A percentile compares a stretch with the other conserved stretches of the same genome.
These are phyloP conservation scores for Pleurotus eryngii DNA, from an alignment of 768 basidiomycete species.

Conservation along the genomic window DNA sequence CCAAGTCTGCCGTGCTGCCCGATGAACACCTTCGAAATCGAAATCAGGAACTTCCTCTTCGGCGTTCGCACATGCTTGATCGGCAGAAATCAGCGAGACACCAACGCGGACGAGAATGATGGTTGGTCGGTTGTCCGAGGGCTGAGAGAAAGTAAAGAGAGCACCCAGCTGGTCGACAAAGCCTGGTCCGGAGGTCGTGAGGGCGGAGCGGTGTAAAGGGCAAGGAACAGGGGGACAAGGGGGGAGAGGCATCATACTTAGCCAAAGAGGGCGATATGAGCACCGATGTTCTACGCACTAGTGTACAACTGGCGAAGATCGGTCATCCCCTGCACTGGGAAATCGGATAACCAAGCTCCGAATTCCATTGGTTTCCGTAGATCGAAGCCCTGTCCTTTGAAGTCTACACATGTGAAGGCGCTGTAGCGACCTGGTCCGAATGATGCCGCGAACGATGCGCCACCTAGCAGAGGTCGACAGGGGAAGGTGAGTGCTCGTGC, in stretches of 20 bases:
- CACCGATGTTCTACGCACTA: slow-evolving; percentile 26
- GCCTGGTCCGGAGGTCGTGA: slow-evolving; percentile 24
- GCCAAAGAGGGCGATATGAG: neutral
- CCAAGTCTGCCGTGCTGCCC: slow-evolving; percentile 45
- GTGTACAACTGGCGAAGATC: slow-evolving; percentile 46
- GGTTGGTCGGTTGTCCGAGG: slow-evolving; percentile 30
- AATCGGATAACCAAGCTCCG: slow-evolving; percentile 51
- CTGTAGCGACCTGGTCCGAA: slow-evolving; percentile 60
- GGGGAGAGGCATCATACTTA: neutral
- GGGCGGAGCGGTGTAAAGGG: neutral
- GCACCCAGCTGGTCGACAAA: slow-evolving; percentile 51
- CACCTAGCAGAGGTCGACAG: slow-evolving; percentile 7
- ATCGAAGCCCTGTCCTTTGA: slow-evolving; percentile 48
- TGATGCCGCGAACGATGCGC: slow-evolving; percentile 45
- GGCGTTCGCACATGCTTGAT: slow-evolving; percentile 59
- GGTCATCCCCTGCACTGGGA: slow-evolving; percentile 42
- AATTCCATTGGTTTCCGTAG: slow-evolving; percentile 49
- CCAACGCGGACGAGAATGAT: slow-evolving; percentile 58
- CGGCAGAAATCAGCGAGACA: slow-evolving; percentile 59
- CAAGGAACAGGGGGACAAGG: neutral
- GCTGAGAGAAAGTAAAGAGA: slow-evolving; percentile 47
- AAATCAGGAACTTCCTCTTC: slow-evolving; percentile 58
- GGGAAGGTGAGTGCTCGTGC: neutral
- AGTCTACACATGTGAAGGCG: slow-evolving; percentile 59
- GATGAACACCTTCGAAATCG: slow-evolving; percentile 48